phyloP scores from a whole-genome alignment of 306 rosid genomes.

The Prunus mira region DNA sequence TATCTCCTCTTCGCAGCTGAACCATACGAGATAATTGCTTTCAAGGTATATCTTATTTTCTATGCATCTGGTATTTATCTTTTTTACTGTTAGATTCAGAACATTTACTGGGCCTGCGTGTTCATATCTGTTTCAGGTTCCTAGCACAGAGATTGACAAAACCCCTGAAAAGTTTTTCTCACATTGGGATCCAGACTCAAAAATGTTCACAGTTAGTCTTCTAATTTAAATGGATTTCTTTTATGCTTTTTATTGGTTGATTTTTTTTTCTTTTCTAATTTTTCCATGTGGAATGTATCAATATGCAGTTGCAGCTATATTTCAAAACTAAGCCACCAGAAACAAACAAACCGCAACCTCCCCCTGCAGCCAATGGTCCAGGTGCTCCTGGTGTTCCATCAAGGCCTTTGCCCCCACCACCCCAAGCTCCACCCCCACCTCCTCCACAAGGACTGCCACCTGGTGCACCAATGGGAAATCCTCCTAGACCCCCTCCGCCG shows the following conservation, averaged over 20 bases:
- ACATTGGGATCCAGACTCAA: slow-evolving; percentile 97
- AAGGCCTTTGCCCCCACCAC: slow-evolving; percentile 82
- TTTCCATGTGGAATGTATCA: slow-evolving; percentile 16
- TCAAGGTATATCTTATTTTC: slow-evolving; percentile 55
- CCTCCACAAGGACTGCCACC: slow-evolving; percentile 74
- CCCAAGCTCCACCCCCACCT: slow-evolving; percentile 81
- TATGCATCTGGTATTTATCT: background rate
- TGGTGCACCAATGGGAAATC: slow-evolving; percentile 62
- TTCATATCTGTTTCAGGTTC: slow-evolving; percentile 56
- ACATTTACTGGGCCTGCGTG: slow-evolving; percentile 11
- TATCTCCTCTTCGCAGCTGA: slow-evolving; percentile 91
- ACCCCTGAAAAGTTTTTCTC: slow-evolving; percentile 93
- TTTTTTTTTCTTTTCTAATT: slow-evolving; percentile 25
- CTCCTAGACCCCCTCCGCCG: slow-evolving; percentile 76
- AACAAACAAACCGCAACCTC: slow-evolving; percentile 71
- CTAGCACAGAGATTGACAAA: slow-evolving; percentile 92
- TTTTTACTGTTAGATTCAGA: background rate
- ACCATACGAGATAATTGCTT: slow-evolving; percentile 86
- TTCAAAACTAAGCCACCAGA: slow-evolving; percentile 88
- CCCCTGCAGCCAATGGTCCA: slow-evolving; percentile 62
- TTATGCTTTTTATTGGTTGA: background rate
- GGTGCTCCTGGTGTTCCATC: slow-evolving; percentile 84
- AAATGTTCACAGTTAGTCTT: slow-evolving; percentile 87
- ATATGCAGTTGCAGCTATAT: slow-evolving; percentile 83
- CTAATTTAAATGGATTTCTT: background rate